These are phyloP conservation scores for Colletotrichum karsti DNA, from an alignment of 2,329 filamentous ascomycete species.

Conservation along the genomic window DNA sequence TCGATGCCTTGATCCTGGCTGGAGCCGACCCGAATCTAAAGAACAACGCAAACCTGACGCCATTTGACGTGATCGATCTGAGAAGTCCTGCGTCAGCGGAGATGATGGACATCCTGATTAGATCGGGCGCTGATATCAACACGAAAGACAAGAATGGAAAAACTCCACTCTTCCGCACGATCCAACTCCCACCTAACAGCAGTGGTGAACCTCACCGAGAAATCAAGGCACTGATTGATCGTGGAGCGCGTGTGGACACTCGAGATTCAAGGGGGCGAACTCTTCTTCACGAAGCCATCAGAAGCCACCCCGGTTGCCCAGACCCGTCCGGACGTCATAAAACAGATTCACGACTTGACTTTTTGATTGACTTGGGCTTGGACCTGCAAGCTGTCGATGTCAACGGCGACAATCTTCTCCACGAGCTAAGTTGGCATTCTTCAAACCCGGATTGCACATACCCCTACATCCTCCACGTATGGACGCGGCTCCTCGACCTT, in stretches of 20 bases:
- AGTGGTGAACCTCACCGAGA: neutral
- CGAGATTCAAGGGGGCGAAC: slow-evolving; percentile 31
- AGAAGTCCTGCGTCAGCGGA: fast-evolving
- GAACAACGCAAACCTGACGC: slow-evolving; percentile 29
- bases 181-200: neutral
- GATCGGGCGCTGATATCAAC: slow-evolving; percentile 35
- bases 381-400: slow-evolving; percentile 30
- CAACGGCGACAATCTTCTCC: slow-evolving; percentile 33
- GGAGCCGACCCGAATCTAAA: slow-evolving; percentile 34
- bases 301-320: neutral
- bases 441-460: neutral
- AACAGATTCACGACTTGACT: neutral
- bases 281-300: slow-evolving; percentile 29
- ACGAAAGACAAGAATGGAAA: slow-evolving; percentile 27
- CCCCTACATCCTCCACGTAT: slow-evolving; percentile 1
- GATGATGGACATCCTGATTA: slow-evolving; percentile 16
- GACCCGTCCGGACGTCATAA: neutral
- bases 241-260: slow-evolving; percentile 20
- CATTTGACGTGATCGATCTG: slow-evolving; percentile 14
- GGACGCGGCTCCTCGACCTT: slow-evolving; percentile 24
- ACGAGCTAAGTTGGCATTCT: slow-evolving; percentile 24
- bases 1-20: slow-evolving; percentile 21
- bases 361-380: slow-evolving; percentile 15
- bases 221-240: slow-evolving; percentile 23
- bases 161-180: slow-evolving; percentile 27